Base-by-base conservation (phyloP, 2,329 filamentous ascomycete species). In the Exophiala sp. region DNA sequence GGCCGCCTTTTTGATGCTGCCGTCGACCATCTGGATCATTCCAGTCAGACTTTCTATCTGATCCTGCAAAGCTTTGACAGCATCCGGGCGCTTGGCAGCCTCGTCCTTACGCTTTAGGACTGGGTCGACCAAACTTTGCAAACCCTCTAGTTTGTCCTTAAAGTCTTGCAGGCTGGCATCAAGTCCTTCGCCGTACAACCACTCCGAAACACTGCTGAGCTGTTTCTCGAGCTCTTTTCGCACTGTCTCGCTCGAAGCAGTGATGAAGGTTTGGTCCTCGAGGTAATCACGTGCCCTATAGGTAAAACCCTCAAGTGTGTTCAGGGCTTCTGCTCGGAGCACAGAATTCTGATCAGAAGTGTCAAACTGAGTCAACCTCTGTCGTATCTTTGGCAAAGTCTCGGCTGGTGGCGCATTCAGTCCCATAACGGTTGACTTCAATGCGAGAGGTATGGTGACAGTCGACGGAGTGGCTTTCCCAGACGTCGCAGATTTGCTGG, bases 241-340 rank as follows among this genome's bases (percentile, higher is more conserved):
- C 66, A 91, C 82, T 16, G 81, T 78, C 3, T 83, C 75, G 8
- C 87, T 92, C 32, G 91, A 88, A 3, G 80, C 83, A 10, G 79
- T 78, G 48, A 87, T 76, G 68, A 96, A 97, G 1, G 79, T 78
- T 44, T 89, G 84, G 56, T 87, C 86, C 39, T 89, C 86, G 1
- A 96, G 78, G 41, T 95, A 79, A 69, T 96, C 91, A 21, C 91
- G 86, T 24, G 88, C 82, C 65, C 85, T 87, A 78, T 99, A 99
- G 11, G 92, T 96, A 71, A 88, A 97, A 10, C 82, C 86, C 72
- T 99, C 94, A n/a, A 99, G 83, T 61, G 88, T 87, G 72, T 97
- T 99, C 53, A 96, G 77, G 1, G 89, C 84, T 69, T 96, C 92
- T 68, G 96, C 91, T 32, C 91, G 84, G 54, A 84, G 77, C 34